phyloP scores from a whole-genome alignment of 2,329 filamentous ascomycete species.

The Aureobasidium uvarum region DNA sequence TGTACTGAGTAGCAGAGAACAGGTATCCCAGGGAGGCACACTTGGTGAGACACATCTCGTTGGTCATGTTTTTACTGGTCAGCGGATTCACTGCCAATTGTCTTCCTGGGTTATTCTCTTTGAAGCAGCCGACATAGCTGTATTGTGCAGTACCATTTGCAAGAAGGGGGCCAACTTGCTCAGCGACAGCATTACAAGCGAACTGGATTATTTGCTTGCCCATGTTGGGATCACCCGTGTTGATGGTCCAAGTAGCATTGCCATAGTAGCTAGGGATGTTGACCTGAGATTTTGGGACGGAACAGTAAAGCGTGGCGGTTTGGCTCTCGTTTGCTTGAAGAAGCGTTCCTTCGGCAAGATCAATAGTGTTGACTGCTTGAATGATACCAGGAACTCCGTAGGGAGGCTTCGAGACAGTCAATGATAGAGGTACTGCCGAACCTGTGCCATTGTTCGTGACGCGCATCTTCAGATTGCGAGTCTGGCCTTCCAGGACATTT shows the following conservation, averaged over 20 bases:
- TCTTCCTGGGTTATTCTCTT: conserved; percentile 56
- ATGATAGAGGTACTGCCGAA: conserved; percentile 51
- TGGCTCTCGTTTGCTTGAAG: conserved; percentile 52
- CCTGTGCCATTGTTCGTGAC: conserved; percentile 55
- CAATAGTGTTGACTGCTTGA: conserved; percentile 55
- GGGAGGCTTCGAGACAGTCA: conserved; percentile 62
- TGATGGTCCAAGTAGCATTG: conserved; percentile 56
- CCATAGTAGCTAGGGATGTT: conserved; percentile 54
- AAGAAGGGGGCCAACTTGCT: conserved; percentile 54
- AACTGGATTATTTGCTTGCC: conserved; percentile 57
- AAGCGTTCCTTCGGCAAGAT: conserved; percentile 57
- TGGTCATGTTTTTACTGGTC: conserved; percentile 45
- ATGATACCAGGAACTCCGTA: conserved; percentile 57
- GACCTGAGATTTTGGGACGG: conserved; percentile 55
- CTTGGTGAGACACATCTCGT: conserved; percentile 47
- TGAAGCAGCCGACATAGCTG: conserved; percentile 56
- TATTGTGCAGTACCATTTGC: conserved; percentile 50
- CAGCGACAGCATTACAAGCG: conserved; percentile 51
- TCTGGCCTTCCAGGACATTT: conserved; percentile 54
- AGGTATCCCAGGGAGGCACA: conserved; percentile 41
- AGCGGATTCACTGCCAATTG: conserved; percentile 50
- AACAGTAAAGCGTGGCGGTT: conserved; percentile 55
- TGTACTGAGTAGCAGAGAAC: conserved; percentile 54
- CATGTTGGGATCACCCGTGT: conserved; percentile 54
- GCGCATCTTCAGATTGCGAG: conserved; percentile 51